These are phyloP conservation scores for Basidiobolus heterosporus DNA, from an alignment of 371 early-diverging fungal genomes.

Conservation along the genomic window DNA sequence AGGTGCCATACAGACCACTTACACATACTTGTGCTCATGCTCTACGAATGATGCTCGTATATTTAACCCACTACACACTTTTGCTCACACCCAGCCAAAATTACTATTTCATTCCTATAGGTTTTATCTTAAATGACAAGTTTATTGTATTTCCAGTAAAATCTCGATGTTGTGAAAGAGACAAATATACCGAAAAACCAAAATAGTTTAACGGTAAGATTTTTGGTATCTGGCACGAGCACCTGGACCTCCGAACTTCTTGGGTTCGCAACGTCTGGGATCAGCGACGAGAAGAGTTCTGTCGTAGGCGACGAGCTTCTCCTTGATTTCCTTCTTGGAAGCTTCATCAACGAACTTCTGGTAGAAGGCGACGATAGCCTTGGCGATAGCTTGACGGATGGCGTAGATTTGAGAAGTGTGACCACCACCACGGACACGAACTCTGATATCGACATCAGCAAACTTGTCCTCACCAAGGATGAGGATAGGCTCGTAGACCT, in stretches of 20 bases:
- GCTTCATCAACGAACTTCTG: constrained; percentile 98
- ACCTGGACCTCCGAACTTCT: constrained; percentile 99
- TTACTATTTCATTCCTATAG: too few relatives aligned
- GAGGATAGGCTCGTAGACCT: constrained; percentile 97
- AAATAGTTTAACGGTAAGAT: constrained; percentile 75
- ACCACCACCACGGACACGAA: constrained; percentile 97
- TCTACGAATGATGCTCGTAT: too few relatives aligned
- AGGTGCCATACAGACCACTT: too few relatives aligned
- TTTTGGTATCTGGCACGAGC: constrained; percentile 99
- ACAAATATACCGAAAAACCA: background rate
- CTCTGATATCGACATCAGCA: constrained; percentile 91
- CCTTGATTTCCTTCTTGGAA: constrained; percentile 97
- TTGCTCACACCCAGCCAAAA: too few relatives aligned
- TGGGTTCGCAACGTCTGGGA: constrained; percentile 99
- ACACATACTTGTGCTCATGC: too few relatives aligned
- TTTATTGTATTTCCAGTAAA: background rate
- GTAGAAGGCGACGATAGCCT: constrained; percentile 98
- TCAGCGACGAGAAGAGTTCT: constrained; percentile 98
- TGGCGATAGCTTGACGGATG: constrained; percentile 98
- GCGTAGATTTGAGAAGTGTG: constrained; percentile 89
- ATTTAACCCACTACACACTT: too few relatives aligned
- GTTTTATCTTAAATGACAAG: background rate
- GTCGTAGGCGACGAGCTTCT: constrained; percentile 89
- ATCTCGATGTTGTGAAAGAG: background rate
- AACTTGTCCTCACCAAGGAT: constrained; percentile 93